Base-by-base conservation (phyloP, 108 stramenopile species). In the Fistulifera pelliculosa region DNA sequence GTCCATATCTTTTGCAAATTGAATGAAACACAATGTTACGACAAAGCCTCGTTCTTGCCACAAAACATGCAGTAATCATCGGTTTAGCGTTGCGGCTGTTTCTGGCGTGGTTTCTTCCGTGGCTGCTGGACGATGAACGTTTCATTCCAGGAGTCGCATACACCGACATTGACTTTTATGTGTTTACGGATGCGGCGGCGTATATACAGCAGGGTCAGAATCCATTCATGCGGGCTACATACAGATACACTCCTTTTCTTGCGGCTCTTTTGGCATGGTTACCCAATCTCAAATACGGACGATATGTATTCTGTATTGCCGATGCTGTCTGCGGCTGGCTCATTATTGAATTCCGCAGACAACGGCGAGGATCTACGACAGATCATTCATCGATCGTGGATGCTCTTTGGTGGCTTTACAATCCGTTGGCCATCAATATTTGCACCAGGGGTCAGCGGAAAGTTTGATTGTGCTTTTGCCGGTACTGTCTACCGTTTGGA, bases 191-290 rank as follows among this genome's bases (percentile, higher is more conserved):
- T 73, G 87, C 86, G 16, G 85, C 92, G 1, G 19, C 54, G 0
- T 69, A 79, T 52, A 54, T 94, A 11, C 67, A 66, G 15, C 38
- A 61, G 14, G 86, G 82, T 19, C 27, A 66, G 49, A 81, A 76
- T 56, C 95, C 97, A 15, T 99, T 95, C 51, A 76, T 79, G 48
- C 75, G 98, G 26, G 81, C 87, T 42, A 98, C 98, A n/a, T 99
- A 97, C 81, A 93, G 98, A 19, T 99, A 99, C 63, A 93, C 98
- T n/a, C 98, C 98, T 1, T 79, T 98, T 44, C 66, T 99, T 58
- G 96, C 97, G 5, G 65, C 42, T 24, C 43, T 95, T 6, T 49
- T 97, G 47, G 59, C 67, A 44, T 40, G 43, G 27, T 41, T 72
- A 41, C 68, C 69, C 0, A 31, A 15, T 40, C 8, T 28, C 15